Evolutionary conservation across 169 alveolate species (phyloP), one percentile per base, ranked within the genome.

Genomic region (Cryptosporidium tyzzeri): DNA sequence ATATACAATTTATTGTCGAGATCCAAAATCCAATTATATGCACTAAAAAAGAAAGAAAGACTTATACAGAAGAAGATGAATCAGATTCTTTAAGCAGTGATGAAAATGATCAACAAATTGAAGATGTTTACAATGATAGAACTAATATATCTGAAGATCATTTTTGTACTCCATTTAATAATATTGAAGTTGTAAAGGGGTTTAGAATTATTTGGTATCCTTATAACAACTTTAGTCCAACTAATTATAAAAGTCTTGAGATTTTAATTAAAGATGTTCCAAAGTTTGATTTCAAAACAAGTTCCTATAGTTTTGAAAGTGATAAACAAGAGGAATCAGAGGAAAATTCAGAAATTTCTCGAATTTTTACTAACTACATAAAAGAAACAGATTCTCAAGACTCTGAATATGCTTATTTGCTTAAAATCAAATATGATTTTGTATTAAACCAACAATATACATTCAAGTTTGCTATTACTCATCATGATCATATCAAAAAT

Each of bases 201-300:
- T 80, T 80, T 31, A 59, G 89, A 48, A 23, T 80, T 39, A 80
- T 80, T 48, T 80, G 89, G 89, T 80, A 80, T 26, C 89, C 89
- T 8, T 44, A 62, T 37, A 80, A 80, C 53, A 62, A 67, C 21
- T 80, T 80, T 35, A 80, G 68, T 44, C 74, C 89, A 61, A 80
- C 89, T 4, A 65, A 80, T 53, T 80, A 80, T 37, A 80, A 55
- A 48, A 80, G 74, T 67, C 41, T 53, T 39, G 89, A 80, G 16
- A n/a, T 80, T 61, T 50, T 62, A n/a, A 31, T 80, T 2, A 29
- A 41, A 5, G 44, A 80, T 80, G 51, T 80, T 5, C 89, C 89
- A 37, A 80, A 80, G 51, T 65, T 35, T 9, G 50, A 80, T 48
- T 73, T 73, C 51, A 73, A 58, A 41, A 55, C 86, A 6, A 58